Evolutionary conservation across 2,329 filamentous ascomycete genomes (phyloP).

Genomic region (Pseudogymnoascus sp.): DNA sequence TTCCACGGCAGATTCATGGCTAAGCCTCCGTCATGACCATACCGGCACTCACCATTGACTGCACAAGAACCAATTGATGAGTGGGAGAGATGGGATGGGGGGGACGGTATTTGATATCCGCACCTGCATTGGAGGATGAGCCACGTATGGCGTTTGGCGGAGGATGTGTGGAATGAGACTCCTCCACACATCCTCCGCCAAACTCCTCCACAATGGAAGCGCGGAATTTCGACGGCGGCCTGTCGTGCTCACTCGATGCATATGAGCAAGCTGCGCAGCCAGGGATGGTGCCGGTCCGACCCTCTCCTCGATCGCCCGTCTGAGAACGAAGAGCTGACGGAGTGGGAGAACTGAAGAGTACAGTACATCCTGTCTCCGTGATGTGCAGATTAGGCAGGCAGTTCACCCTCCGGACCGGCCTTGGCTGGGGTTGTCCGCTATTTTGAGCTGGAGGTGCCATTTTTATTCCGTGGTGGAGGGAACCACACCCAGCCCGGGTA

Average conservation of each 20-base stretch:
- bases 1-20: background rate
- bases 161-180: background rate
- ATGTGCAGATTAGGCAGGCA: slow-evolving; percentile 5
- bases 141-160: slow-evolving; percentile 4
- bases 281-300: slow-evolving; percentile 2
- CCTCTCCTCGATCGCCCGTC: background rate
- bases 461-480: background rate
- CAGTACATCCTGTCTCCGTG: background rate
- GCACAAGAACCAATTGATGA: background rate
- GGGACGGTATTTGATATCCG: slow-evolving; percentile 3
- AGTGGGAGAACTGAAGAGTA: background rate
- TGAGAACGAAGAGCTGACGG: background rate
- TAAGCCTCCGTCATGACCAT: background rate
- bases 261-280: background rate
- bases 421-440: background rate
- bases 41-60: background rate
- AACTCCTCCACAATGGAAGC: background rate
- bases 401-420: background rate
- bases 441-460: background rate
- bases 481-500: background rate
- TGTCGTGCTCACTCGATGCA: background rate
- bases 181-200: background rate
- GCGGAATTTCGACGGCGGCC: background rate
- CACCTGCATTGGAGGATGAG: background rate
- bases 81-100: background rate